Percentiles rank a stretch among this genome's conserved stretches.
Conservation (phyloP, 768 basidiomycete genomes). For the Austroboletus eburneus region DNA sequence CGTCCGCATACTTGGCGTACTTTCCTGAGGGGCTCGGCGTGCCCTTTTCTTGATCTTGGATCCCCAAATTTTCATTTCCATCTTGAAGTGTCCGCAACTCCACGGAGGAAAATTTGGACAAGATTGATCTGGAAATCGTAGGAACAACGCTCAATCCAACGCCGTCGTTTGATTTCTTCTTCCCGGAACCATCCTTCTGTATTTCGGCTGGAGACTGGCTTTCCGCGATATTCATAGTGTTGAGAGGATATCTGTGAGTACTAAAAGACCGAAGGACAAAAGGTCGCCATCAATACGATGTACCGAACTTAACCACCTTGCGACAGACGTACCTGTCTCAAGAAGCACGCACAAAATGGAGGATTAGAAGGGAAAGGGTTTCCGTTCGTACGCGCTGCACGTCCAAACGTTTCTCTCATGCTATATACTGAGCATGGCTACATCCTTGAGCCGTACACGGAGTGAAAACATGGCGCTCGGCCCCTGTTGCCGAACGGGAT, state of each 20-base stretch:
- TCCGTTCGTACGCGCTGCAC: neutral
- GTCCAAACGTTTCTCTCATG: neutral
- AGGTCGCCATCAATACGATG: neutral
- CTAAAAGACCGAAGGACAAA: neutral
- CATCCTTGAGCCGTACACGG: conserved; percentile 12
- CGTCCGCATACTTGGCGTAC: conserved; percentile 19
- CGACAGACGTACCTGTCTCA: neutral
- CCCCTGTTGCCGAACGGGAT: neutral
- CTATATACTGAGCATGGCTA: conserved; percentile 10
- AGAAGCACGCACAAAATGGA: neutral
- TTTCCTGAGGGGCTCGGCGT: conserved; percentile 1
- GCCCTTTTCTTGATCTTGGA: conserved; percentile 8
- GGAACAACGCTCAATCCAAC: too few relatives aligned
- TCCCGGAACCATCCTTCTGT: neutral
- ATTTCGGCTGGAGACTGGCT: neutral
- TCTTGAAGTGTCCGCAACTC: conserved; percentile 14
- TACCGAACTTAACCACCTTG: neutral
- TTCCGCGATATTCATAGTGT: conserved; percentile 1
- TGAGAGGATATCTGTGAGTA: neutral
- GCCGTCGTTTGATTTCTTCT: neutral
- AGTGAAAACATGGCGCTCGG: neutral
- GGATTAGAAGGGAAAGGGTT: neutral
- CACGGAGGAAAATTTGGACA: neutral
- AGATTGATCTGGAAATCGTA: neutral
- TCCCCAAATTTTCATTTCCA: neutral